Evolutionary conservation across 495 filamentous ascomycete genomes (phyloP), one percentile per base, ranked within the genome.

Genomic region (Aspergillus ostianus): DNA sequence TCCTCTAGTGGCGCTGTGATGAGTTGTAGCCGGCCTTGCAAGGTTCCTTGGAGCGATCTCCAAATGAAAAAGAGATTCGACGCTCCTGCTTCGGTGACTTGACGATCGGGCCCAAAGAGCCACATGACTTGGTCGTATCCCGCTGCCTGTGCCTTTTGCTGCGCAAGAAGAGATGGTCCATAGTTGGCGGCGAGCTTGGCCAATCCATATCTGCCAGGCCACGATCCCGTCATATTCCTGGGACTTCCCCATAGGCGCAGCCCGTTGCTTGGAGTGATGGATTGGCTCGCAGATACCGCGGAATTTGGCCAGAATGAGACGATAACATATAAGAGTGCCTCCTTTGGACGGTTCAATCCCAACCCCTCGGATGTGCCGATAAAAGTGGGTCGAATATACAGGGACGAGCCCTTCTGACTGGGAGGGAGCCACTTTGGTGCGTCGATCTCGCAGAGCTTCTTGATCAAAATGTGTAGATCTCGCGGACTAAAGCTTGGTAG

Each of bases 51-150:
- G 0, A 10, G n/a, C 15, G 54, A 29, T 13, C 26, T 30, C 54
- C 54, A 56, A n/a, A 56, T 48, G 45, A 56, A n/a, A 23, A 56
- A 56, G 4, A 56, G 32, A 27, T 56, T 56, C 9, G 54, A 17
- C 1, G 54, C 41, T 2, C 54, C 54, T 6, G 54, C 54, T 29
- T 56, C 54, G 23, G 45, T 56, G 13, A 56, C 26, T 23, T 30
- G 44, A 18, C 46, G 21, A 18, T 56, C 45, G 6, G 45, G 45
- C 3, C 54, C 54, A 10, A 46, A 49, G 17, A 56, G 54, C 54
- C 54, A 56, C 17, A 56, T 4, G 9, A 56, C 54, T 12, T 48
- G 54, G 46, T 56, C 54, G 21, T 48, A 56, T 20, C 54, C 54
- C 2, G 13, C 20, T 12, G 4, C 17, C 2, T 29, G 23, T 17